Base-by-base conservation (phyloP, 768 basidiomycete genomes). In the Mrakia gelida region DNA sequence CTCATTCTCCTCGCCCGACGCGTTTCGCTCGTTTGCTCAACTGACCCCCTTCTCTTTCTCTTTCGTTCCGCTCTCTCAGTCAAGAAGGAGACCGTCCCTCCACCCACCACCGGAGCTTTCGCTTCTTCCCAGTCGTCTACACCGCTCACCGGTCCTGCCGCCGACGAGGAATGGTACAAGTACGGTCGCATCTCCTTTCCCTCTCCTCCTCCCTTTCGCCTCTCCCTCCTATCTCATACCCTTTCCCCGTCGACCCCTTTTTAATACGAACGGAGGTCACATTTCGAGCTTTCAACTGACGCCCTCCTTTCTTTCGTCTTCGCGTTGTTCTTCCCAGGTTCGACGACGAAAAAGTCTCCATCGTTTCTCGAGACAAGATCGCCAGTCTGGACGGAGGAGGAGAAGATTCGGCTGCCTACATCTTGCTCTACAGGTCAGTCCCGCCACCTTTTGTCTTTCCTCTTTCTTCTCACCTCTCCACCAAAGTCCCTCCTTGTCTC, bases 341-440 rank as follows among this genome's bases (percentile, higher is more conserved):
- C 71, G 67, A 79, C 71, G 78, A 79, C 73, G 78, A 79, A 56
- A 75, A 81, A 76, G 82, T 87, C 56, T 91, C 93, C 26, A 80
- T 91, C 75, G 95, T 98, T 84, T 90, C 90, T 0, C 88, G 88
- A 84, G 94, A 95, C 83, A 96, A 94, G 85, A 86, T 99, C 78
- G 82, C 88, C 38, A 90, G 90, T 11, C 88, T 98, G 77, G 94
- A 95, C 80, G 96, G 96, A 8, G 96, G 96, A 79, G 95, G 86
- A 7, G 92, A 95, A 86, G 93, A 95, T 84, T 92, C 92, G 75
- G 88, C 90, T 56, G 94, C 94, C 56, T 95, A 96, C 85, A 92
- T 97, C 81, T 84, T 97, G 82, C 85, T 97, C 82, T 96, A 96
- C 86, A 90, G 86, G 87, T 81, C 18, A 32, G 77, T 65, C 28